Conservation (phyloP, 495 filamentous ascomycete genomes). For the Annulohypoxylon moriforme region DNA sequence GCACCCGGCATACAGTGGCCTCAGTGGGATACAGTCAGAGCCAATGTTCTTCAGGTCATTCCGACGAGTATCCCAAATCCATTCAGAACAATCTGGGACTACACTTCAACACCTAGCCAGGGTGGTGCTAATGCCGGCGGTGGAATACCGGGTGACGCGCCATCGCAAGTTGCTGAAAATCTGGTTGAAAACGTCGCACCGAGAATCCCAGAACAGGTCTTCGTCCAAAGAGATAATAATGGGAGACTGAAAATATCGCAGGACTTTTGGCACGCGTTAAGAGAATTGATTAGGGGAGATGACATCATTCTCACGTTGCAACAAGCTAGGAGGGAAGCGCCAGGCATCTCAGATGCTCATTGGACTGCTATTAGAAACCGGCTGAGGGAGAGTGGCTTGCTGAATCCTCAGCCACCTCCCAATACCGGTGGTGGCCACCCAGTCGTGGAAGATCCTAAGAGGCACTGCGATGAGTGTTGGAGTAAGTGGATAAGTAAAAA, state of each 20-base stretch:
- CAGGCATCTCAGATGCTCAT: conserved; percentile 48
- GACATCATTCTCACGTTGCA: conserved; percentile 49
- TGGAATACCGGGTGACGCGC: conserved; percentile 1
- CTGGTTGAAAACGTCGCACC: conserved; percentile 41
- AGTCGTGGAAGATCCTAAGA: not conserved
- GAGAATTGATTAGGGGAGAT: conserved; percentile 48
- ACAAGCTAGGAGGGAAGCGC: conserved; percentile 12
- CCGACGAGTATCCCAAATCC: not conserved
- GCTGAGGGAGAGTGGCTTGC: conserved; percentile 25
- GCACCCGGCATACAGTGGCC: not conserved
- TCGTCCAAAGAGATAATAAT: conserved; percentile 52
- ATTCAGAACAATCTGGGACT: not conserved
- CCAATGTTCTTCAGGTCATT: not conserved
- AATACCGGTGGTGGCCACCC: not conserved
- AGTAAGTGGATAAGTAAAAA: conserved; percentile 53
- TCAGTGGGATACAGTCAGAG: not conserved
- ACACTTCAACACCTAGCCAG: not conserved
- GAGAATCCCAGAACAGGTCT: conserved; percentile 53
- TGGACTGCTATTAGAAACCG: conserved; percentile 53
- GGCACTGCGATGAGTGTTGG: conserved; percentile 39
- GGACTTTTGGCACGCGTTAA: conserved; percentile 67
- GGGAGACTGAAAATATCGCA: conserved; percentile 60
- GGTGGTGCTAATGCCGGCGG: not conserved
- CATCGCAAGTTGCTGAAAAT: conserved; percentile 24
- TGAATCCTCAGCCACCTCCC: not conserved